Percentiles rank a stretch among this genome's conserved stretches.
Evolutionary conservation across 805 yeast species (phyloP).

Genomic region (Hermanozyma aechmeae): DNA sequence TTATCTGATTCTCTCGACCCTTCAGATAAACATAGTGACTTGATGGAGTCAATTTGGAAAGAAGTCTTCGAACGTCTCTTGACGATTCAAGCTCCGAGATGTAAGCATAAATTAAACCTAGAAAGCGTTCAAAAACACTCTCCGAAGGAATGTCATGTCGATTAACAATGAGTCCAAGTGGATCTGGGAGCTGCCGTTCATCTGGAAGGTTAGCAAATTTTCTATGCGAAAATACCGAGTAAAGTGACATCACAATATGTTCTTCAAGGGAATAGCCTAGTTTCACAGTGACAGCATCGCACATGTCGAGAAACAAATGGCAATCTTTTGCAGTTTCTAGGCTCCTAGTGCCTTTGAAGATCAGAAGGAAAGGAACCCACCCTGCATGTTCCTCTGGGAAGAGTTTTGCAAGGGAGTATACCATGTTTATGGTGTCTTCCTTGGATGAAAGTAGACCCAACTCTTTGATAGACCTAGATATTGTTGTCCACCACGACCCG

Average conservation of each 20-base stretch:
- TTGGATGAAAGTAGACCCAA: no score
- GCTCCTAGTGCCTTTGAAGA: no score
- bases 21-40: slow-evolving; percentile 24
- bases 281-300: slow-evolving; percentile 15
- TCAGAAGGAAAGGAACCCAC: no score
- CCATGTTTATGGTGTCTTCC: no score
- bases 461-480: no score
- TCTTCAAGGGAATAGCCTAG: slow-evolving; percentile 27
- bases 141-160: slow-evolving; percentile 18
- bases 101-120: slow-evolving; percentile 25
- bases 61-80: slow-evolving; percentile 18
- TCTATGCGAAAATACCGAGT: slow-evolving; percentile 19
- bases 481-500: no score
- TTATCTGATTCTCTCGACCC: slow-evolving; percentile 16
- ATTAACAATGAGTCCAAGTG: slow-evolving; percentile 13
- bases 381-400: no score
- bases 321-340: no score
- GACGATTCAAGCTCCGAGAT: slow-evolving; percentile 16
- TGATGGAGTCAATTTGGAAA: slow-evolving; percentile 28
- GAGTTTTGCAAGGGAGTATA: no score
- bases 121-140: slow-evolving; percentile 25
- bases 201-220: slow-evolving; percentile 29
- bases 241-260: slow-evolving; percentile 18
- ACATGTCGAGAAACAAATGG: slow-evolving; percentile 19
- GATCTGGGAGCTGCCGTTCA: slow-evolving; percentile 17